Base-by-base conservation (phyloP, 371 early-diverging fungal species). In the Apophysomyces variabilis region DNA sequence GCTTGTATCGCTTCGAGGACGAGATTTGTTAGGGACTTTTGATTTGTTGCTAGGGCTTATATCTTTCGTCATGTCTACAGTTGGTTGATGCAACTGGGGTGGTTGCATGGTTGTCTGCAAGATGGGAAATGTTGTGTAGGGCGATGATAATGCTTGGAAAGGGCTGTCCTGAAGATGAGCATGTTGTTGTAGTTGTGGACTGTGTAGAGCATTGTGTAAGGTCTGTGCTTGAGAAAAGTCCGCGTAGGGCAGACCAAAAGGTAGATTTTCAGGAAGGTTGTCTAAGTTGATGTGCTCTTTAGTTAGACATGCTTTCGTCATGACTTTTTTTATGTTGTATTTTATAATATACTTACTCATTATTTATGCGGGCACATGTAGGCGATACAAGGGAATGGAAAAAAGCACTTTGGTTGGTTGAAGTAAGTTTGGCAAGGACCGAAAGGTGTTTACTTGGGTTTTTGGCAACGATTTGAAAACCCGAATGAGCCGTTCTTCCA, bases 81-180 rank as follows among this genome's bases (percentile, higher is more conserved):
- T 61, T 0, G 69, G 67, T 39, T 68, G 69, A 66, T 73, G 67
- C 4, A 68, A 44, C 39, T 65, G 69, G 4, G 69, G 73, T n/a
- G 66, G 68, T 12, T 59, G 67, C 38, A 67, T 61, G 14, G 58
- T 46, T 0, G 70, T 58, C 39, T 62, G 75, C 41, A 78, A 39
- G 21, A 78, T 56, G 9, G 79, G 70, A 58, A 78, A 75, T 1
- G 79, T 14, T 5, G 67, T 57, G 58, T 73, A 75, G 5, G 67
- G 59, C 16, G 66, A 46, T 9, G 66, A 44, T 14, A 70, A 44
- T 12, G 38, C 64, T 21, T 57, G 61, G 50, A 64, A 64, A 14
- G 44, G 37, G 60, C 45, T 32, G 39, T 38, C 18, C 54, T 18
- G 39, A 60, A 46, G 62, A 47, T 62, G 65, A 38, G 45, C 63